Evolutionary conservation across 257 asterid species (phyloP).

Genomic region (Gentiana macrophylla): DNA sequence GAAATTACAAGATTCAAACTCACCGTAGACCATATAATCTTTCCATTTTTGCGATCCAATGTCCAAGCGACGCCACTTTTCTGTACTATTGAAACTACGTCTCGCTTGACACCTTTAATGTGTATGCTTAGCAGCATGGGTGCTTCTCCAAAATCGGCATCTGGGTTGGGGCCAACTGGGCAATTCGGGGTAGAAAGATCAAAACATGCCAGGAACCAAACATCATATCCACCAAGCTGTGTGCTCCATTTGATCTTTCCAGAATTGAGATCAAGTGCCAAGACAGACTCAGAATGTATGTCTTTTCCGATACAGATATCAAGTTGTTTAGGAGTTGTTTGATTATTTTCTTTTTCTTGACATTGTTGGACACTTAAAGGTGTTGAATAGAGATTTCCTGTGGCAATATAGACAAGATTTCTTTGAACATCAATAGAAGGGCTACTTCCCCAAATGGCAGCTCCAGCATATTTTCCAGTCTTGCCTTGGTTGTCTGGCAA

Average conservation of each 20-base stretch:
- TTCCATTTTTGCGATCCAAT: too few relatives aligned
- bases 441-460: constrained; percentile 49
- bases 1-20: too few relatives aligned
- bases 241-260: constrained; percentile 32
- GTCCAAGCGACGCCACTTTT: too few relatives aligned
- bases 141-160: too few relatives aligned
- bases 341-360: constrained; percentile 29
- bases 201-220: too few relatives aligned
- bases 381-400: constrained; percentile 40
- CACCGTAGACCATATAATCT: too few relatives aligned
- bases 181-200: too few relatives aligned
- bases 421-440: constrained; percentile 33
- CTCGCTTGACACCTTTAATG: too few relatives aligned
- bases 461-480: constrained; percentile 32
- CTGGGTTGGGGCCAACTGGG: too few relatives aligned
- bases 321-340: constrained; percentile 13
- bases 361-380: constrained; percentile 29
- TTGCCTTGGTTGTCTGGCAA: constrained; percentile 26
- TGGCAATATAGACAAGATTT: constrained; percentile 37
- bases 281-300: constrained; percentile 30
- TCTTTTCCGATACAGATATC: constrained; percentile 27
- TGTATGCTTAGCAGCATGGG: too few relatives aligned
- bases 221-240: constrained; percentile 46
- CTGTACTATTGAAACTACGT: too few relatives aligned
- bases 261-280: constrained; percentile 28